These are phyloP conservation scores for Xylaria telfairii DNA, from an alignment of 495 filamentous ascomycete species.

Conservation along the genomic window DNA sequence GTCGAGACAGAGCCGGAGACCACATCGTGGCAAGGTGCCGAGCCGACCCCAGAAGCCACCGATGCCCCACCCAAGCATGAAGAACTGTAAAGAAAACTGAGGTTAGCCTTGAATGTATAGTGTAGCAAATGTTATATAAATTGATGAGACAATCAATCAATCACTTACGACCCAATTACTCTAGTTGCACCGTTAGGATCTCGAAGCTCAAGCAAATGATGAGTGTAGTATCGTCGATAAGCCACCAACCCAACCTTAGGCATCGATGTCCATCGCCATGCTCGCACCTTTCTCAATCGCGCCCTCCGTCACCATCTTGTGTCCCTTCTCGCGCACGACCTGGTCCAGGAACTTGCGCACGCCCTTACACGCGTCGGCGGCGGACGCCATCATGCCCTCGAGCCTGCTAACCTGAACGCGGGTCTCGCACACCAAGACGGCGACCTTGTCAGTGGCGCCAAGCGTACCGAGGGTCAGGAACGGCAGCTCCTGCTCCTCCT, in stretches of 20 bases:
- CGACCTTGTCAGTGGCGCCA: slow-evolving; percentile 73
- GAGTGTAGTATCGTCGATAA: not conserved
- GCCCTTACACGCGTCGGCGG: slow-evolving; percentile 88
- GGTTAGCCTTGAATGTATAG: slow-evolving; percentile 25
- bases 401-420: slow-evolving; percentile 75
- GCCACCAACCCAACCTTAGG: slow-evolving; percentile 21
- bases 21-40: slow-evolving; percentile 33
- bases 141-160: not conserved
- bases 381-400: slow-evolving; percentile 91
- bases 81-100: slow-evolving; percentile 45
- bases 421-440: slow-evolving; percentile 83
- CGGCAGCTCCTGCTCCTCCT: slow-evolving; percentile 90
- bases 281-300: slow-evolving; percentile 50
- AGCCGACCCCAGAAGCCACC: slow-evolving; percentile 48
- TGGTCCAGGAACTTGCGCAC: slow-evolving; percentile 77
- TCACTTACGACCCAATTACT: not conserved
- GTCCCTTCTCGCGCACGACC: slow-evolving; percentile 70
- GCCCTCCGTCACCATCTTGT: slow-evolving; percentile 66
- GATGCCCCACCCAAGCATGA: slow-evolving; percentile 46
- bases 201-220: not conserved
- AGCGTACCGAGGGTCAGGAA: slow-evolving; percentile 85
- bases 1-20: slow-evolving; percentile 29
- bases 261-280: slow-evolving; percentile 53
- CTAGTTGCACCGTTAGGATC: not conserved
- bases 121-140: slow-evolving; percentile 21